Conservation (phyloP, 1,284 basidiomycete species). For the Salmacisia buchloeana region DNA sequence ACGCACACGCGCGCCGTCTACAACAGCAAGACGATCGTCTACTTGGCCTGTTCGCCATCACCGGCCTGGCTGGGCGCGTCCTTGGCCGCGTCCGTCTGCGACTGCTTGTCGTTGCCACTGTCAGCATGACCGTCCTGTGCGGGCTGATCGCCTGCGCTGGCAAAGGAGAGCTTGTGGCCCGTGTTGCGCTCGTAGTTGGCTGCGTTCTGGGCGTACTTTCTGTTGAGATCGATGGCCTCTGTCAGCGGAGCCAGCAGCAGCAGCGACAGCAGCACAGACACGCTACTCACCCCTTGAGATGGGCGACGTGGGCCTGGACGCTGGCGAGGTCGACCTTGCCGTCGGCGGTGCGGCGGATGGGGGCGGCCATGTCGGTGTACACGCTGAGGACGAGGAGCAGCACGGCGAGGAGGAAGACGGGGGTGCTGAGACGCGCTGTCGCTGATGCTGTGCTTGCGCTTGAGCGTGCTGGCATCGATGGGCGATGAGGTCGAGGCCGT, state of each 20-base stretch:
- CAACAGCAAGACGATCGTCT: too few relatives aligned
- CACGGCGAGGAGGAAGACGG: background rate
- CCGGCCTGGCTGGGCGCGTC: too few relatives aligned
- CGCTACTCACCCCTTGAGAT: slow-evolving; percentile 6
- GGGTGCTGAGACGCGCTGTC: background rate
- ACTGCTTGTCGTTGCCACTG: background rate
- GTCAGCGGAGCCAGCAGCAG: background rate
- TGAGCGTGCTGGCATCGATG: background rate
- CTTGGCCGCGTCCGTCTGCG: background rate
- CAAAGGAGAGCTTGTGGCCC: background rate
- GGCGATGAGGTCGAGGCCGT: background rate
- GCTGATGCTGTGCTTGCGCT: background rate
- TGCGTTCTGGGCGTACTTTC: slow-evolving; percentile 3
- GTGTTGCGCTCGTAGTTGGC: slow-evolving; percentile 6
- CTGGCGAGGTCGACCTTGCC: slow-evolving; percentile 1
- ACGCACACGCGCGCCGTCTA: too few relatives aligned
- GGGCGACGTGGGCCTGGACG: background rate
- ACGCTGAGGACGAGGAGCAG: background rate
- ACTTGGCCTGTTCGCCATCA: too few relatives aligned
- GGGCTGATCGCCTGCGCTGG: background rate
- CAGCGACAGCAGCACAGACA: too few relatives aligned
- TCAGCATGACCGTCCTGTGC: background rate
- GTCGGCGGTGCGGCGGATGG: background rate
- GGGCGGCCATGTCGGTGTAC: background rate
- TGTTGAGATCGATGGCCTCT: background rate